phyloP scores from a whole-genome alignment of 2,329 filamentous ascomycete species.

The Sodiomyces alkalinus region DNA sequence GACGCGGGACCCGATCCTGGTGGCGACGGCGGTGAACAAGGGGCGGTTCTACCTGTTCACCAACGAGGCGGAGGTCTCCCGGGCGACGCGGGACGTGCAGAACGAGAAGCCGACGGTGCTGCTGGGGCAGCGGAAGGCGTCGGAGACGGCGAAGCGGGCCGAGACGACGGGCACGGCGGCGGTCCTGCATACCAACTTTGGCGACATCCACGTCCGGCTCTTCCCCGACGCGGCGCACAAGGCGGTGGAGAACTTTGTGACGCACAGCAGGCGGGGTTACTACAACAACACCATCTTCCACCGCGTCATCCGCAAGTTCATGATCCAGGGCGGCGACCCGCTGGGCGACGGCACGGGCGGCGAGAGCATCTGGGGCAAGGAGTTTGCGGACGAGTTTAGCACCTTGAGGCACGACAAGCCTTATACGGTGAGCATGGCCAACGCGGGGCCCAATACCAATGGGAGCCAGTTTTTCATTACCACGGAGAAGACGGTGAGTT shows the following conservation, averaged over 20 bases:
- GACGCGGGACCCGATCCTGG: conserved; percentile 74
- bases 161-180: conserved; percentile 67
- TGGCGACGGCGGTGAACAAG: conserved; percentile 72
- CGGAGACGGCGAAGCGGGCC: conserved; percentile 43
- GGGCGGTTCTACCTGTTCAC: conserved; percentile 97
- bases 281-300: conserved; percentile 99
- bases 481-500: conserved; percentile 75
- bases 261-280: conserved; percentile 76
- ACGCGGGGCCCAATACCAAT: conserved; percentile 89
- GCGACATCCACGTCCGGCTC: conserved; percentile 84
- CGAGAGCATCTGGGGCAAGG: conserved; percentile 82
- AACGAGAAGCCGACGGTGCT: conserved; percentile 84
- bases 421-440: conserved; percentile 95
- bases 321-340: conserved; percentile 84
- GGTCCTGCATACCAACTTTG: conserved; percentile 80
- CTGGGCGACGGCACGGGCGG: conserved; percentile 80
- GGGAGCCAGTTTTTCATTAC: conserved; percentile 98
- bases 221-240: conserved; percentile 90
- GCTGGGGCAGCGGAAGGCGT: conserved; percentile 40
- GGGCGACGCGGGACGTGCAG: conserved; percentile 76
- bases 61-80: conserved; percentile 71
- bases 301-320: conserved; percentile 92
- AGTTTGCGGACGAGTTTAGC: conserved; percentile 90
- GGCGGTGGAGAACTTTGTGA: conserved; percentile 94
- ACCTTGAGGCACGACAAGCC: conserved; percentile 86